phyloP scores from a whole-genome alignment of 2,329 filamentous ascomycete genomes.

The Thielaviopsis punctulata region DNA sequence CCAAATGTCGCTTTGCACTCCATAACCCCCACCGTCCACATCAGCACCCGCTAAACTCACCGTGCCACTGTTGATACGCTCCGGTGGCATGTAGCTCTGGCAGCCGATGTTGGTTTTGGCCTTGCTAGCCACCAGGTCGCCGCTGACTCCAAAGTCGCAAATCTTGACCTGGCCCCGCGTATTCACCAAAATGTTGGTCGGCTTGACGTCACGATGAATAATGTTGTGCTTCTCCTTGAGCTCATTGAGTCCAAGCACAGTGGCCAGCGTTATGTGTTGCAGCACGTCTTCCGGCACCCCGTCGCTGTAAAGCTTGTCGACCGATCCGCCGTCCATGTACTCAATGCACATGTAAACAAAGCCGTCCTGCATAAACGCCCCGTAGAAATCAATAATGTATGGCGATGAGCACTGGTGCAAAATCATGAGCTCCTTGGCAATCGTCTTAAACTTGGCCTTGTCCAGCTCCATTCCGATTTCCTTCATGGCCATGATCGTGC shows the following conservation, averaged over 20 bases:
- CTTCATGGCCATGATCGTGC: conserved; percentile 96
- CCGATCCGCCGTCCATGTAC: conserved; percentile 96
- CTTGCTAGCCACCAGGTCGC: conserved; percentile 91
- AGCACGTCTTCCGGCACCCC: conserved; percentile 81
- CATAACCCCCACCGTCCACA: conserved; percentile 70
- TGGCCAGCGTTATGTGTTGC: conserved; percentile 77
- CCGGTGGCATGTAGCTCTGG: conserved; percentile 98
- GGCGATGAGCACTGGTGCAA: conserved; percentile 87
- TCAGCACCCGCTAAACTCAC: conserved; percentile 44
- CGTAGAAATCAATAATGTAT: conserved; percentile 97
- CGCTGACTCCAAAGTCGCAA: conserved; percentile 94
- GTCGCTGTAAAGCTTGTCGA: conserved; percentile 85
- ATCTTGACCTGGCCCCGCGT: conserved; percentile 86
- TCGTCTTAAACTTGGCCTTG: conserved; percentile 89
- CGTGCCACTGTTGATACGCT: conserved; percentile 47
- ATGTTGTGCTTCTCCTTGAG: conserved; percentile 98
- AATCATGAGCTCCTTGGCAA: conserved; percentile 94
- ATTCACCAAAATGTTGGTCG: conserved; percentile 94
- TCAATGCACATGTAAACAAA: conserved; percentile 99
- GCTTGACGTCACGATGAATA: conserved; percentile 96
- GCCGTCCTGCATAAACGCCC: conserved; percentile 96
- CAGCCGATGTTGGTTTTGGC: conserved; percentile 98
- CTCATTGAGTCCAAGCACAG: conserved; percentile 77
- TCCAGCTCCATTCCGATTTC: conserved; percentile 91
- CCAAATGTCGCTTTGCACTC: conserved; percentile 97